Base-by-base conservation (phyloP, 2,329 filamentous ascomycete species). In the Graphiopsis chlorocephala region DNA sequence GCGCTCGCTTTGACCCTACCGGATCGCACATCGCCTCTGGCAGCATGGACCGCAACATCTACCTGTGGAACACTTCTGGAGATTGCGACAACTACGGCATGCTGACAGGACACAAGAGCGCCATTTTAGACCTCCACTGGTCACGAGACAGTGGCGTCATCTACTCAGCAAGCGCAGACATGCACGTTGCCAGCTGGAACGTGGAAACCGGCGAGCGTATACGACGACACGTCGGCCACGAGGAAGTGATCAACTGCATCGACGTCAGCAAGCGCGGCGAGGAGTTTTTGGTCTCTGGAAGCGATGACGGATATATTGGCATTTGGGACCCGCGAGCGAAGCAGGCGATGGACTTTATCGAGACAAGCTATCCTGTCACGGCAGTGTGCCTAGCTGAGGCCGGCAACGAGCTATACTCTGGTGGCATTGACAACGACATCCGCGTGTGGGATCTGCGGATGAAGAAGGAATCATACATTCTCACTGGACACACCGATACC, bases 401-500 rank as follows among this genome's bases (percentile, higher is more conserved):
- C 1, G 95, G 95, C 20, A 97, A 97, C 76, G 95, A 98, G 79
- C 87, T 99, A 28, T 99, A 95, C 77, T 90, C 91, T 7, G 94
- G 94, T 55, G 91, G 93, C 25, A 97, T 99, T 71, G 95, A 98
- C 80, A 97, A 98, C 75, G 93, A 96, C 72, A 96, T 99, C 76
- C 92, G 93, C 72, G 93, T 96, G 23, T 99, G 95, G 94, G 95
- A 99, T 78, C 80, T 98, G 74, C 88, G 95, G 70, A 98, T 97
- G 82, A 93, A 96, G 78, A 86, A 90, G 7, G 86, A 96, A 2
- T 88, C 92, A 6, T 97, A 98, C 78, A 90, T 90, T 1, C 89
- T 99, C 84, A 79, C 90, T 14, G 95, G 95, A 0, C 95, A 99
- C 76, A 90, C 88, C 61, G 95, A 99, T 75, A 98, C 94, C 0